Evolutionary conservation across 805 yeast species (phyloP).

Genomic region (Candida qinlingensis): DNA sequence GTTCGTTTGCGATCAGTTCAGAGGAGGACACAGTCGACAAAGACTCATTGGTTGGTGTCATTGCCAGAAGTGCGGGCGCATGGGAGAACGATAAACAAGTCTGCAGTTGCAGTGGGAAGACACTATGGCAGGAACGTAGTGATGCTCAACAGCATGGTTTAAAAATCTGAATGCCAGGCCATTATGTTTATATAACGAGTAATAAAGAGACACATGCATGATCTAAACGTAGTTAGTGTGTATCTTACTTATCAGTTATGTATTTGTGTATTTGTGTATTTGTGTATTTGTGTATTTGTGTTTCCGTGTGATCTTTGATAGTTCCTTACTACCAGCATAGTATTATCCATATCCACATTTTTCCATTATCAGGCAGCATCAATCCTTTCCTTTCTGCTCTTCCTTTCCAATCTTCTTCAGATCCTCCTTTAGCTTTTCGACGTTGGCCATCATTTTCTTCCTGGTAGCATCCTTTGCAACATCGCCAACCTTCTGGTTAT

Average conservation of each 20-base stretch:
- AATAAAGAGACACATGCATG: too few species aligned
- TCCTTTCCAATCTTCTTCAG: background rate
- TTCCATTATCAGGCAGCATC: background rate
- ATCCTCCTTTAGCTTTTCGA: background rate
- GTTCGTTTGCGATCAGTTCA: conserved; percentile 38
- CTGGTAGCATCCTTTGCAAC: too few species aligned
- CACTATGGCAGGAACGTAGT: conserved; percentile 89
- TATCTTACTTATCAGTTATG: too few species aligned
- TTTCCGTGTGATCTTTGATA: background rate
- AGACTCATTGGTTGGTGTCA: conserved; percentile 67
- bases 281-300: too few species aligned
- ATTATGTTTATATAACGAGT: too few species aligned
- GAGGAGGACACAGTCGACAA: conserved; percentile 19
- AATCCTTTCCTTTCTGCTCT: background rate
- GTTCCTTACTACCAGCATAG: conserved; percentile 1
- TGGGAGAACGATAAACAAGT: conserved; percentile 95
- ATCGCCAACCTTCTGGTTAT: background rate
- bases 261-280: too few species aligned
- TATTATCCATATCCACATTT: background rate
- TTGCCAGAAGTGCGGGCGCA: conserved; percentile 94
- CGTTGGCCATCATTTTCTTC: background rate
- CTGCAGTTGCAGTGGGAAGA: conserved; percentile 92
- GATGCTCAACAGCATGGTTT: conserved; percentile 68
- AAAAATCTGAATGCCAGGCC: conserved; percentile 14
- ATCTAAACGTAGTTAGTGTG: too few species aligned